Evolutionary conservation across 2,329 filamentous ascomycete species (phyloP), one percentile per base, ranked within the genome.

Genomic region (Botrytis fabae): DNA sequence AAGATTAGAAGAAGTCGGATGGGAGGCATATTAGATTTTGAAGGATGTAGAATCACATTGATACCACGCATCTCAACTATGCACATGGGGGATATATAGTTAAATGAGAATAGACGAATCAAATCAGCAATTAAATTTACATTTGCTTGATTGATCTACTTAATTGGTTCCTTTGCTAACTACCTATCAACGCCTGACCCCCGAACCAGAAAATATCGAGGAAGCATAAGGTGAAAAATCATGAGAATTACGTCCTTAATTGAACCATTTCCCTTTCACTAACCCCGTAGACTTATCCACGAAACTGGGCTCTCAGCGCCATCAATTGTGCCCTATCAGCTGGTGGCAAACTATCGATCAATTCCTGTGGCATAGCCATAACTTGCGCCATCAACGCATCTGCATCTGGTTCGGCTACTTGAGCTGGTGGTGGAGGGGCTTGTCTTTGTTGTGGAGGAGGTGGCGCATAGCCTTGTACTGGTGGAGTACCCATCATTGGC

Each of bases 341-440:
- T 54, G 93, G 92, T 9, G 92, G 90, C 66, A 98, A 84, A 79
- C 90, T 88, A 80, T 95, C 92, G 77, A 98, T 94, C 73, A 93
- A 89, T 73, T 93, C 87, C 79, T 93, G 92, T 3, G 94, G 89
- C 84, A 98, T 90, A 71, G 88, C 89, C 84, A 98, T 86, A 65
- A 98, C 92, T 78, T 94, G 92, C 75, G 92, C 89, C 81, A 97
- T 90, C 71, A 97, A 86, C 61, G 91, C 89, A 65, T 93, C 90
- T 60, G 92, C 89, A 74, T 92, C 89, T 60, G 87, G 85, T 22
- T 85, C 80, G 57, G 79, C 81, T 9, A 85, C 82, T 69, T 85
- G 84, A 44, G 81, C 82, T 46, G 84, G 85, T 46, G 84, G 84
- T 32, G 83, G 82, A 4, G 76, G 76, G 18, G 74, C 74, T 64